These are phyloP conservation scores for Petrea volubilis DNA, from an alignment of 257 asterid genomes.

Conservation along the genomic window DNA sequence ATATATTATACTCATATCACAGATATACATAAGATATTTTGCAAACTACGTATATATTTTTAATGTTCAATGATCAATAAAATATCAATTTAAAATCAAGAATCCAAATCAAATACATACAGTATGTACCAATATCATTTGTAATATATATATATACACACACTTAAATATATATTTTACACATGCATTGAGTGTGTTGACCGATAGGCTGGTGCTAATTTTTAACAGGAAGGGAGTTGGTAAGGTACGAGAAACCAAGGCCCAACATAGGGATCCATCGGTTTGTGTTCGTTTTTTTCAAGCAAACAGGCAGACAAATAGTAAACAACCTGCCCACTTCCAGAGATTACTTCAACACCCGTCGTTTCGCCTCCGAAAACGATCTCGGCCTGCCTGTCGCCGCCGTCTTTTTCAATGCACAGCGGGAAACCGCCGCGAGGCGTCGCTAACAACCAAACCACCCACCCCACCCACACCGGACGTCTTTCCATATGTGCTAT, in stretches of 20 bases:
- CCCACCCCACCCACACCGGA: too few species aligned
- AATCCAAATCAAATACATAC: too few species aligned
- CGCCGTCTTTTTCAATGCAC: slow-evolving; percentile 81
- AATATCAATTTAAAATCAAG: too few species aligned
- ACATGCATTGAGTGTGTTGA: not conserved
- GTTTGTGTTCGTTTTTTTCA: slow-evolving; percentile 68
- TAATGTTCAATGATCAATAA: too few species aligned
- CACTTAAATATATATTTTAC: not conserved
- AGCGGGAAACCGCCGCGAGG: slow-evolving; percentile 85
- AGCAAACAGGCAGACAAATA: slow-evolving; percentile 51
- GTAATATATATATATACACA: too few species aligned
- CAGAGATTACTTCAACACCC: slow-evolving; percentile 57
- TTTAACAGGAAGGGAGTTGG: slow-evolving; percentile 58
- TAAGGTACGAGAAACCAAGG: slow-evolving; percentile 67
- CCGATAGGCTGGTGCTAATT: not conserved
- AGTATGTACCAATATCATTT: too few species aligned
- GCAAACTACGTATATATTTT: too few species aligned
- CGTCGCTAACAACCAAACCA: slow-evolving; percentile 40
- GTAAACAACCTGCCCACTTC: slow-evolving; percentile 55
- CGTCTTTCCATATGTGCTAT: too few species aligned
- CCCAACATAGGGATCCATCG: slow-evolving; percentile 86
- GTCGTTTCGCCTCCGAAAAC: slow-evolving; percentile 62
- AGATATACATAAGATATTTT: too few species aligned
- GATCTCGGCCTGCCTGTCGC: slow-evolving; percentile 75
- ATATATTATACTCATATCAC: too few species aligned